A percentile compares a stretch with the other conserved stretches of the same genome.
phyloP scores from a whole-genome alignment of 371 early-diverging fungal genomes.

The Saksenaea oblongispora region DNA sequence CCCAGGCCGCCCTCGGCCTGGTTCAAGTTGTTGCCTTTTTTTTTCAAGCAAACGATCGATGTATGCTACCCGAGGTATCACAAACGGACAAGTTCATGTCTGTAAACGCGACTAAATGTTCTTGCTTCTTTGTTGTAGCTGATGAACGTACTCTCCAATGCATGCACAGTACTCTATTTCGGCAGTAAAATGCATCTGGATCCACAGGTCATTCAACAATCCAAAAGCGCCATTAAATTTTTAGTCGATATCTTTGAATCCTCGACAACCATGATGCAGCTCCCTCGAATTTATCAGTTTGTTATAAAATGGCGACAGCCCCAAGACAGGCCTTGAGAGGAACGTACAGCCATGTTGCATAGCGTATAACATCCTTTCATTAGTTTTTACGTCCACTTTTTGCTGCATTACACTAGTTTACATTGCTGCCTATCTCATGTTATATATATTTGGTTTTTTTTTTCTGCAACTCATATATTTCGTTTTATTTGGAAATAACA shows the following conservation, averaged over 20 bases:
- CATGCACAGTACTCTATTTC: slow-evolving; percentile 32
- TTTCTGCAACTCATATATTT: too few species aligned
- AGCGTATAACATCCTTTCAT: too few species aligned
- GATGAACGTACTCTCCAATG: slow-evolving; percentile 25
- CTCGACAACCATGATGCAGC: neutral
- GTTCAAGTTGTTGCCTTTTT: slow-evolving; percentile 19
- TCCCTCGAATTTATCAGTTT: neutral
- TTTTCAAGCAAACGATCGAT: slow-evolving; percentile 20
- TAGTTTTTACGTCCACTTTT: too few species aligned
- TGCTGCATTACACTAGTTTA: too few species aligned
- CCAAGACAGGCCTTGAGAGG: neutral
- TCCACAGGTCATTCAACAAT: neutral
- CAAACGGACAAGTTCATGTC: neutral
- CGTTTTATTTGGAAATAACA: too few species aligned
- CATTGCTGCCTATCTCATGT: too few species aligned
- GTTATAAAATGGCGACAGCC: neutral
- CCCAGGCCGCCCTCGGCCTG: slow-evolving; percentile 27
- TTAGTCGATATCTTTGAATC: slow-evolving; percentile 1
- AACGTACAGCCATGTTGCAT: neutral
- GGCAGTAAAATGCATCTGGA: slow-evolving; percentile 24
- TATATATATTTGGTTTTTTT: too few species aligned
- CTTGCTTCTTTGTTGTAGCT: slow-evolving; percentile 7
- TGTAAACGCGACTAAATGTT: neutral
- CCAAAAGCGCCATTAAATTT: neutral
- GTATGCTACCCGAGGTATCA: slow-evolving; percentile 25